These are phyloP conservation scores for Globisporangium carolinianum DNA, from an alignment of 352 stramenopile genomes.

Conservation along the genomic window DNA sequence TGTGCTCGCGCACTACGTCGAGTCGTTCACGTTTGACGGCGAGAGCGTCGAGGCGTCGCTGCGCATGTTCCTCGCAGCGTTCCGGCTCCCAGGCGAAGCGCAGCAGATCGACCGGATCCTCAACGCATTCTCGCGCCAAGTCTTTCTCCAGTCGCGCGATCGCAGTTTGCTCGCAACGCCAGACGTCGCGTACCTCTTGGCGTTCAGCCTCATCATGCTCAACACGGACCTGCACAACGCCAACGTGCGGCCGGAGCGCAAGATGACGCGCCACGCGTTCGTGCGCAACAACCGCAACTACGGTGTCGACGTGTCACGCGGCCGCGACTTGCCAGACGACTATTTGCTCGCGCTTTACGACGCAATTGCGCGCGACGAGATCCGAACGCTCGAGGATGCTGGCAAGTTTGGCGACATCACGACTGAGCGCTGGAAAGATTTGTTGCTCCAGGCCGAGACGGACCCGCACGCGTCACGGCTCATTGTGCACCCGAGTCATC, in stretches of 20 bases:
- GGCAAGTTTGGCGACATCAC: constrained; percentile 74
- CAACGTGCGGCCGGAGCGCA: constrained; percentile 79
- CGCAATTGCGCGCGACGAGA: constrained; percentile 64
- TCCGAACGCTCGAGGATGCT: constrained; percentile 79
- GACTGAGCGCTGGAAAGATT: constrained; percentile 71
- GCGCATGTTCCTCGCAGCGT: constrained; percentile 81
- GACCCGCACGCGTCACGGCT: constrained; percentile 49
- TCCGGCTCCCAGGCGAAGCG: constrained; percentile 77
- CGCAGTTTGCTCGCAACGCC: constrained; percentile 77
- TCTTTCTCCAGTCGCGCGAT: constrained; percentile 83
- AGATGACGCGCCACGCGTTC: constrained; percentile 85
- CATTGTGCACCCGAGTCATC: constrained; percentile 42
- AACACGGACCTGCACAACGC: constrained; percentile 86
- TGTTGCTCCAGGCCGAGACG: constrained; percentile 65
- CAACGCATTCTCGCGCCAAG: constrained; percentile 79
- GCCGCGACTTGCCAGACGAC: constrained; percentile 55
- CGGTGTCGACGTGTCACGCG: constrained; percentile 74
- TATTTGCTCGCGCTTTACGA: constrained; percentile 74
- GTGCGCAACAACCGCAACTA: constrained; percentile 90
- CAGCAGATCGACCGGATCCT: constrained; percentile 88
- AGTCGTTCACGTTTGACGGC: constrained; percentile 76
- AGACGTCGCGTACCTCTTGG: constrained; percentile 87
- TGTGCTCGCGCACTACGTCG: constrained; percentile 64
- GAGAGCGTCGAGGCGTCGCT: constrained; percentile 67
- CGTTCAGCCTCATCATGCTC: constrained; percentile 88